Conservation (phyloP, 2,329 filamentous ascomycete species). For the Sporothrix phasma region DNA sequence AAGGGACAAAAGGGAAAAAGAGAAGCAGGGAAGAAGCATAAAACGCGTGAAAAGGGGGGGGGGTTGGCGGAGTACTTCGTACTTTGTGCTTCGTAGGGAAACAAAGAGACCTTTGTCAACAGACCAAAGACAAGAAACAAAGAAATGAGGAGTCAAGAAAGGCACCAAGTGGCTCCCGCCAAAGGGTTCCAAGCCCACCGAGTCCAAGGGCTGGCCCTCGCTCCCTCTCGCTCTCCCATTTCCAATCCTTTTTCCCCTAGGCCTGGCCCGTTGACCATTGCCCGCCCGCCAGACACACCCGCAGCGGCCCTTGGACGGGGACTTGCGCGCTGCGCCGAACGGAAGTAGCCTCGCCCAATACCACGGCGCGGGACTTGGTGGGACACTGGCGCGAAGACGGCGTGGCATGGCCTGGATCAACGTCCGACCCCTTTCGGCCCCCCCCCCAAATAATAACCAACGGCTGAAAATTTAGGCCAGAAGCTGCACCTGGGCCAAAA, state of each 20-base stretch:
- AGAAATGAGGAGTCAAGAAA: not conserved
- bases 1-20: no score
- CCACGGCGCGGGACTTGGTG: not conserved
- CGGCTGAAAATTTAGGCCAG: not conserved
- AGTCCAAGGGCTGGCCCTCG: not conserved
- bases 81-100: no score
- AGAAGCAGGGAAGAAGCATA: no score
- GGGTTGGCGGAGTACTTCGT: no score
- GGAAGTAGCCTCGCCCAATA: not conserved
- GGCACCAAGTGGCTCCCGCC: not conserved
- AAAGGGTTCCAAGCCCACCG: not conserved
- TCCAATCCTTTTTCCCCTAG: not conserved
- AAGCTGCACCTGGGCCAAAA: not conserved
- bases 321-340: not conserved
- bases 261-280: not conserved
- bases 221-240: not conserved
- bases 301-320: constrained; percentile 6
- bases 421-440: no score
- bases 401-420: not conserved
- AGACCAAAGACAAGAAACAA: not conserved
- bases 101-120: no score
- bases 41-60: no score
- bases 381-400: not conserved
- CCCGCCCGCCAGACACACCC: not conserved
- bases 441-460: not conserved